Evolutionary conservation across 179 eudicot genomes (phyloP).

Genomic region (Corrigiola litoralis): DNA sequence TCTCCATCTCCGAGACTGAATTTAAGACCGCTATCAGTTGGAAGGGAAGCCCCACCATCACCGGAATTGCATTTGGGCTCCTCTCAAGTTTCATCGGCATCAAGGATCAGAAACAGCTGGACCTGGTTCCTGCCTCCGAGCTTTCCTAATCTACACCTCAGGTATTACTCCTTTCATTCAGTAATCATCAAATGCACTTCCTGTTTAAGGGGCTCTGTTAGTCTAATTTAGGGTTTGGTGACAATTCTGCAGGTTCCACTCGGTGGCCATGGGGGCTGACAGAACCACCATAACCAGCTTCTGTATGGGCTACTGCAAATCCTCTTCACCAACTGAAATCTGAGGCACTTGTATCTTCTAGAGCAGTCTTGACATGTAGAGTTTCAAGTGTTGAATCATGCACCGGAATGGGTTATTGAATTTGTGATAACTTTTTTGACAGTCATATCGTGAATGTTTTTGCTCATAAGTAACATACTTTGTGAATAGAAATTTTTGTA

Average conservation of each 20-base stretch:
- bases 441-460: too few relatives aligned
- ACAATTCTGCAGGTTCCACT: background rate
- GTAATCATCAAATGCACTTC: too few relatives aligned
- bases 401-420: too few relatives aligned
- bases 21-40: background rate
- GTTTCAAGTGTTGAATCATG: too few relatives aligned
- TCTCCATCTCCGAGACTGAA: background rate
- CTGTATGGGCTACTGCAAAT: too few relatives aligned
- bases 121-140: background rate
- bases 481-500: too few relatives aligned
- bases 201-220: background rate
- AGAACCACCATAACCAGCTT: background rate
- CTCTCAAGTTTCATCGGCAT: slow-evolving; percentile 1
- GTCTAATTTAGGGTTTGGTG: background rate
- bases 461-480: too few relatives aligned
- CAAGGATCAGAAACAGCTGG: slow-evolving; percentile 4
- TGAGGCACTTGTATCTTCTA: too few relatives aligned
- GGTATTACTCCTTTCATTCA: background rate
- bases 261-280: background rate
- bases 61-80: background rate
- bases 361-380: too few relatives aligned
- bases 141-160: background rate
- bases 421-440: too few relatives aligned
- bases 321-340: too few relatives aligned
- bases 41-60: background rate